These are phyloP conservation scores for Priceomyces castillae DNA, from an alignment of 805 yeast genomes.

Conservation along the genomic window DNA sequence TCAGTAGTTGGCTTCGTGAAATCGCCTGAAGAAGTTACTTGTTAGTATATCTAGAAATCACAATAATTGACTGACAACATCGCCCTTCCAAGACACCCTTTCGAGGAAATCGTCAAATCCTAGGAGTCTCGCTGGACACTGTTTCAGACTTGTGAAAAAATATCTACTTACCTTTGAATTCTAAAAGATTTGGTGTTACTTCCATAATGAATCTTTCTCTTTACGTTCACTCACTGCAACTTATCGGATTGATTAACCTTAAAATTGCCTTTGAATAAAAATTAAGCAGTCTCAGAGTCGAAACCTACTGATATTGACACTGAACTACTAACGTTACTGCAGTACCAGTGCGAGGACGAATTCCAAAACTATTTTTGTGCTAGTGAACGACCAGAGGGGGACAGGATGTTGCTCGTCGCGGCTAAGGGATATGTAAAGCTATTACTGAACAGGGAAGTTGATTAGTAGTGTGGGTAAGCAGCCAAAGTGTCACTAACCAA, in stretches of 20 bases:
- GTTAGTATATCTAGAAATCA: neutral
- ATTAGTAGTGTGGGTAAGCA: too few relatives aligned
- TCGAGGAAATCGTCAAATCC: neutral
- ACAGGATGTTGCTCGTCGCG: neutral
- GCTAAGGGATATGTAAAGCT: neutral
- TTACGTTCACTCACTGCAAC: neutral
- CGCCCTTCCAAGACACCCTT: neutral
- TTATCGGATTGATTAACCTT: neutral
- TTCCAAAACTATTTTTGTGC: slow-evolving; percentile 1
- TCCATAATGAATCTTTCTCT: slow-evolving; percentile 44
- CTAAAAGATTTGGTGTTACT: slow-evolving; percentile 69
- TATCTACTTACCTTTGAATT: slow-evolving; percentile 64
- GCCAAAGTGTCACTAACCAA: too few relatives aligned
- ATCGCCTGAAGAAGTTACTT: slow-evolving; percentile 51
- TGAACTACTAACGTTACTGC: neutral
- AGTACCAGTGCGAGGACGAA: slow-evolving; percentile 1
- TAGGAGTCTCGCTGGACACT: neutral
- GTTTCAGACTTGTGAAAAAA: slow-evolving; percentile 13
- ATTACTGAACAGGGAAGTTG: neutral
- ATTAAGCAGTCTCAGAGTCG: neutral
- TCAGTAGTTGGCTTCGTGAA: slow-evolving; percentile 71
- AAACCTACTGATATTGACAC: slow-evolving; percentile 1
- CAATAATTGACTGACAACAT: neutral
- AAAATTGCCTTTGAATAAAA: neutral
- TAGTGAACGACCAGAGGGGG: neutral